phyloP scores from a whole-genome alignment of 2,329 filamentous ascomycete genomes.

The Raffaelea arxii region DNA sequence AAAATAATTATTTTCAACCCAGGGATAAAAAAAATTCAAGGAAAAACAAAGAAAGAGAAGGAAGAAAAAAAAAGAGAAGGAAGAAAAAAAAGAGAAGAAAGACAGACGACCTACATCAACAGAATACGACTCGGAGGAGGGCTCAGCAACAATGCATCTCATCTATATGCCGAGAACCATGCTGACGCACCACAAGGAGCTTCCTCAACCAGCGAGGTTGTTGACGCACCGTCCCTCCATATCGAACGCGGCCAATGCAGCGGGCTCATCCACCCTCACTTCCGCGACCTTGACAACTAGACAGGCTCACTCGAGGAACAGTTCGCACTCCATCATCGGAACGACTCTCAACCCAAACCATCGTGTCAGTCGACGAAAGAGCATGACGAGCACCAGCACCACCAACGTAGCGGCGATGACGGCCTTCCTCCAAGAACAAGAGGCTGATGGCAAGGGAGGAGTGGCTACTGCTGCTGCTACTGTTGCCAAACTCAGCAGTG shows the following conservation, averaged over 20 bases:
- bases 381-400: conserved; percentile 65
- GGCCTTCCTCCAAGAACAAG: conserved; percentile 59
- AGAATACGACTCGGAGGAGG: too few species aligned
- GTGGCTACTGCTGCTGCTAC: conserved; percentile 61
- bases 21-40: too few species aligned
- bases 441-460: conserved; percentile 34
- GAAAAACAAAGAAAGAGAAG: background rate
- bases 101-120: background rate
- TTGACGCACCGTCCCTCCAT: conserved; percentile 53
- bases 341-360: conserved; percentile 61
- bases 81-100: conserved; percentile 34
- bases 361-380: conserved; percentile 87
- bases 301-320: conserved; percentile 60
- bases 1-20: too few species aligned
- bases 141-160: background rate
- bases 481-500: conserved; percentile 30
- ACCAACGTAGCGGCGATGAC: conserved; percentile 68
- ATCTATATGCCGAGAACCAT: conserved; percentile 3
- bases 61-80: conserved; percentile 2
- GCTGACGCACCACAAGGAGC: conserved; percentile 37
- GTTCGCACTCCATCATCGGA: conserved; percentile 73
- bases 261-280: background rate
- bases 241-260: conserved; percentile 42
- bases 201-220: conserved; percentile 56
- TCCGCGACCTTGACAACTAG: conserved; percentile 50